Evolutionary conservation across 2,329 filamentous ascomycete genomes (phyloP).

Genomic region (Fonsecaea monophora): DNA sequence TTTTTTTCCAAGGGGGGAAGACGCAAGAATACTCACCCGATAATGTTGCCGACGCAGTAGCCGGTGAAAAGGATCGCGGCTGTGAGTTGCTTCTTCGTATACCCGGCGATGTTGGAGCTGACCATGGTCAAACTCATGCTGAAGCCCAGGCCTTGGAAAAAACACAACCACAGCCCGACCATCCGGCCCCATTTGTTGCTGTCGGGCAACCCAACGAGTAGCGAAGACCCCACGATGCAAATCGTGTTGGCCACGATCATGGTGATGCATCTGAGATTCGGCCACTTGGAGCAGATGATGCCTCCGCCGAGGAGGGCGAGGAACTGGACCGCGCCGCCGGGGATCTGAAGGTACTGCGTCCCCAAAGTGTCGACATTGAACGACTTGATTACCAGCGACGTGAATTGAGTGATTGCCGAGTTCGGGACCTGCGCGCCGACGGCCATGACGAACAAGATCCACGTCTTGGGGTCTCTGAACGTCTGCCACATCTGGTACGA

Average conservation of each 20-base stretch:
- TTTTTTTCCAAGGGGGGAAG: neutral
- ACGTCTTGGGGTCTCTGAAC: conserved; percentile 63
- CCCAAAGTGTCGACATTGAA: conserved; percentile 58
- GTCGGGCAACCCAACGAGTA: conserved; percentile 60
- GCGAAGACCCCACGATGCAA: conserved; percentile 60
- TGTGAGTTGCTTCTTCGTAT: conserved; percentile 39
- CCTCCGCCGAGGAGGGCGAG: conserved; percentile 60
- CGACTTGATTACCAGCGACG: conserved; percentile 57
- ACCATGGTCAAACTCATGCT: conserved; percentile 61
- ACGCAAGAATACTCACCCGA: neutral
- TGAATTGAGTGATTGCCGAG: conserved; percentile 60
- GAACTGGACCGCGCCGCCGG: conserved; percentile 65
- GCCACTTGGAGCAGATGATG: conserved; percentile 58
- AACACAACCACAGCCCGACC: conserved; percentile 64
- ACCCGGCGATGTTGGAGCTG: conserved; percentile 45
- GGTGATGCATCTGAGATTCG: conserved; percentile 59
- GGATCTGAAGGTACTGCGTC: conserved; percentile 66
- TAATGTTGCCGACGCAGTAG: conserved; percentile 31
- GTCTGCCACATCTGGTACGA: conserved; percentile 57
- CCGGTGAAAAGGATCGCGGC: conserved; percentile 37
- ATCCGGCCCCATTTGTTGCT: conserved; percentile 64
- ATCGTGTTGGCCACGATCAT: conserved; percentile 64
- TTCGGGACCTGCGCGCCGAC: conserved; percentile 64
- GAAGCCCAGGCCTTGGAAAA: conserved; percentile 62
- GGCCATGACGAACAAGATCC: conserved; percentile 63